Evolutionary conservation across 345 rosid species (phyloP), one percentile per base, ranked within the genome.

Genomic region (Brassica cretica): DNA sequence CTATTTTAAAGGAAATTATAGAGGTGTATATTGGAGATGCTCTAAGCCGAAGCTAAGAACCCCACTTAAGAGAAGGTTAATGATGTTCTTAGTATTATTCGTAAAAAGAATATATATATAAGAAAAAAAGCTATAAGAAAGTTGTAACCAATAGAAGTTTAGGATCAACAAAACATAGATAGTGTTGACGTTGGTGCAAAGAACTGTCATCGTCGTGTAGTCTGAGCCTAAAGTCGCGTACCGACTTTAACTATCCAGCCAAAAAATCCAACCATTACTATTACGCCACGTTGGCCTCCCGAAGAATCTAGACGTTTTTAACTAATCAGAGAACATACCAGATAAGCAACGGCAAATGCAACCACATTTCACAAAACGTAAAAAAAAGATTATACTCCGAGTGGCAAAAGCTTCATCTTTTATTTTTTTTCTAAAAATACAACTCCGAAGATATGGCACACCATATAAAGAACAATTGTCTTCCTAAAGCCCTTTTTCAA

Each of bases 211-310:
- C 66, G 74, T 79, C 78, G 37, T 35, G 74, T 68, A 70, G 70
- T 74, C 65, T 66, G 32, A 46, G 78, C 60, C 15, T 68, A 49
- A 37, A 68, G 82, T 74, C 82, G 63, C 39, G 82, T 79, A 79
- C 74, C 67, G 71, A 49, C 79, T 80, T 80, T 70, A 75, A 70
- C 67, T 21, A 70, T 74, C 74, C 76, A 74, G 6, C 82, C 79
- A 74, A 61, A 68, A 79, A 37, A 8, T 27, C 24, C 10, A 8
- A 44, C 79, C 83, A 80, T 56, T 75, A n/a, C 1, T 19, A 1
- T 64, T 6, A 64, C 55, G 76, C 33, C 83, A 44, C 83, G 79
- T 70, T 53, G 21, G 2, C 66, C 66, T 64, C 55, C 63, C 66
- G 59, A 70, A 0, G 0, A 19, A 8, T 80, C 79, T 68, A 75